Percentiles rank a stretch among this genome's conserved stretches.
Evolutionary conservation across 2,329 filamentous ascomycete species (phyloP).

Genomic region (Xylariaceae sp.): DNA sequence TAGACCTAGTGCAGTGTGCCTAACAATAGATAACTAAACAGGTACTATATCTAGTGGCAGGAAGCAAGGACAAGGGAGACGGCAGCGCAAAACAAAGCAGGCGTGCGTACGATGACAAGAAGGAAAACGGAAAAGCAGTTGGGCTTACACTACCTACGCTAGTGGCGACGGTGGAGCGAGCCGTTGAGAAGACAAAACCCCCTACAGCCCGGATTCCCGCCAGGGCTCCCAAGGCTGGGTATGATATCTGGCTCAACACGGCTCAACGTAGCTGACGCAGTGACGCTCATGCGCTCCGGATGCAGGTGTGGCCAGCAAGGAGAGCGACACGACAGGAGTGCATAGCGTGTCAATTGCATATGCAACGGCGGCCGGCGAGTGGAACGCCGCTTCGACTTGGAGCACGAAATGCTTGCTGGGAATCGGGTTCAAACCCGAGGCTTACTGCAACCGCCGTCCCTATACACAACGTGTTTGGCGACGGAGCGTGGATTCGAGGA

Average conservation of each 20-base stretch:
- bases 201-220: too few species aligned
- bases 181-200: conserved; percentile 5
- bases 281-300: conserved; percentile 30
- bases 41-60: neutral
- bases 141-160: conserved; percentile 10
- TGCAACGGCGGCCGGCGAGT: conserved; percentile 35
- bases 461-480: conserved; percentile 29
- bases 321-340: conserved; percentile 34
- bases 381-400: conserved; percentile 16
- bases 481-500: conserved; percentile 24
- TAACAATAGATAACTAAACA: too few species aligned
- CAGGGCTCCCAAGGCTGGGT: too few species aligned
- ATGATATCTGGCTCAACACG: conserved; percentile 19
- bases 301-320: conserved; percentile 33
- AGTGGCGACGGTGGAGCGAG: conserved; percentile 18
- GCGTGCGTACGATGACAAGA: too few species aligned
- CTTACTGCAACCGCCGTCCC: conserved; percentile 17
- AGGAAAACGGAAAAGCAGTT: conserved; percentile 4
- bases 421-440: conserved; percentile 15
- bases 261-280: conserved; percentile 14
- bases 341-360: conserved; percentile 28
- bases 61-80: conserved; percentile 22
- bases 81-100: conserved; percentile 17
- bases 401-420: conserved; percentile 21
- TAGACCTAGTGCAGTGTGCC: too few species aligned